phyloP scores from a whole-genome alignment of 169 alveolate species.

The Eimeria falciformis region DNA sequence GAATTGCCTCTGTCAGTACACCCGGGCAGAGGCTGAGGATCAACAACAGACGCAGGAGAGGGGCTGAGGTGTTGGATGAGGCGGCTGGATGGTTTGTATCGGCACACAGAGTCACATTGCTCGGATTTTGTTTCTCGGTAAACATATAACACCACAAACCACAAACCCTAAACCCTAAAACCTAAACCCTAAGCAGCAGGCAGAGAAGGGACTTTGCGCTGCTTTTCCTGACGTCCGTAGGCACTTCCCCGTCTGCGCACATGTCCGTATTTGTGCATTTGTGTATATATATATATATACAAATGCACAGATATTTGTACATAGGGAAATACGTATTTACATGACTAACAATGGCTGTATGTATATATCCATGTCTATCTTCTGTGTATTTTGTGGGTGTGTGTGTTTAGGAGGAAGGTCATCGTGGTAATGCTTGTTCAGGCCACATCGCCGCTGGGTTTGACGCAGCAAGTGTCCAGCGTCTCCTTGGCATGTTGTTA shows the following conservation, averaged over 20 bases:
- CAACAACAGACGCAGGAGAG: background rate
- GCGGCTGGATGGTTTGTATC: constrained; percentile 34
- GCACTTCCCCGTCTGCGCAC: too few species aligned
- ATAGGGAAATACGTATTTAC: too few species aligned
- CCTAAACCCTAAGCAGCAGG: too few species aligned
- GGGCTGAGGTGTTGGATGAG: background rate
- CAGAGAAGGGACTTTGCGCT: background rate
- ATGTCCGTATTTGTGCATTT: too few species aligned
- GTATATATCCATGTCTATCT: too few species aligned
- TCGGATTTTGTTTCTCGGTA: constrained; percentile 36
- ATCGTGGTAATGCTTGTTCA: background rate
- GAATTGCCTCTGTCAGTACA: background rate
- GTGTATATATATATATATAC: too few species aligned
- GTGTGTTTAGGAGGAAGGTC: background rate
- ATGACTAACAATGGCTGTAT: too few species aligned
- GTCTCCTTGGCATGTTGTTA: background rate
- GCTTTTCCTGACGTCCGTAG: too few species aligned
- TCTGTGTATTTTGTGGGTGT: background rate
- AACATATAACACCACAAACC: background rate
- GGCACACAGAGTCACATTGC: constrained; percentile 10
- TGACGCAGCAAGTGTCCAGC: background rate
- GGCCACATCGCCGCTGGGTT: constrained; percentile 21
- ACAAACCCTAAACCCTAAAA: too few species aligned
- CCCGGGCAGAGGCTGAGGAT: background rate
- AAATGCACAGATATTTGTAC: too few species aligned